Conservation (phyloP, 2,329 filamentous ascomycete species). For the Pseudohalonectria lignicola region DNA sequence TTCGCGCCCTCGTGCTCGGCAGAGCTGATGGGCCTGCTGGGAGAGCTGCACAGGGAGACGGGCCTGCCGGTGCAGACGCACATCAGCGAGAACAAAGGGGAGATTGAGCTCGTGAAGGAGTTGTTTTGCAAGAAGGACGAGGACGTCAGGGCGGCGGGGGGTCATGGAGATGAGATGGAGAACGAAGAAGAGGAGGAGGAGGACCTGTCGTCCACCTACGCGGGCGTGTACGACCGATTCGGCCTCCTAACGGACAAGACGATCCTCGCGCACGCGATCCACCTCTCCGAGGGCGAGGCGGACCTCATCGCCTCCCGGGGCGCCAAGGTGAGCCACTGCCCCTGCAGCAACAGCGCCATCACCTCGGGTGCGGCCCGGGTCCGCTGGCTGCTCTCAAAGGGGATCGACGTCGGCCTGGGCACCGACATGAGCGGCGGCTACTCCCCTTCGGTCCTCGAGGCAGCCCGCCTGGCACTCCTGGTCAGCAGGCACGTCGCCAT, state of each 20-base stretch:
- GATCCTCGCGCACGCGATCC: constrained; percentile 77
- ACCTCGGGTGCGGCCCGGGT: constrained; percentile 71
- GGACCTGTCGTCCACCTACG: constrained; percentile 39
- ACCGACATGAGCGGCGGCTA: constrained; percentile 90
- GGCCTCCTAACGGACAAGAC: constrained; percentile 62
- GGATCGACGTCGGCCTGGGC: constrained; percentile 72
- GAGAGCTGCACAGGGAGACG: constrained; percentile 49
- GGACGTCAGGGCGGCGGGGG: constrained; percentile 24
- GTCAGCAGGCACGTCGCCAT: constrained; percentile 65
- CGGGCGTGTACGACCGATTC: constrained; percentile 65
- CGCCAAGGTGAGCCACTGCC: constrained; percentile 73
- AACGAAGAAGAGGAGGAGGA: constrained; percentile 17
- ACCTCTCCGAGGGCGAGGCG: constrained; percentile 59
- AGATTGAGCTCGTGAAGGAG: constrained; percentile 58
- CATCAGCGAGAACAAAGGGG: constrained; percentile 70
- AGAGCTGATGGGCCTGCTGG: constrained; percentile 52
- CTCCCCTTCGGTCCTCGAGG: constrained; percentile 68
- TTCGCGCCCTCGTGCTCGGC: constrained; percentile 54
- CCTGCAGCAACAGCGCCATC: constrained; percentile 73
- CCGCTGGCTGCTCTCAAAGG: constrained; percentile 60
- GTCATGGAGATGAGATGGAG: too few species aligned
- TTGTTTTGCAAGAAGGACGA: constrained; percentile 38
- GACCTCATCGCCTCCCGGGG: constrained; percentile 47
- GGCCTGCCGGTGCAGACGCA: constrained; percentile 75
- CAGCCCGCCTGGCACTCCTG: constrained; percentile 70